phyloP scores from a whole-genome alignment of 257 asterid species.

The Solanum pennellii region DNA sequence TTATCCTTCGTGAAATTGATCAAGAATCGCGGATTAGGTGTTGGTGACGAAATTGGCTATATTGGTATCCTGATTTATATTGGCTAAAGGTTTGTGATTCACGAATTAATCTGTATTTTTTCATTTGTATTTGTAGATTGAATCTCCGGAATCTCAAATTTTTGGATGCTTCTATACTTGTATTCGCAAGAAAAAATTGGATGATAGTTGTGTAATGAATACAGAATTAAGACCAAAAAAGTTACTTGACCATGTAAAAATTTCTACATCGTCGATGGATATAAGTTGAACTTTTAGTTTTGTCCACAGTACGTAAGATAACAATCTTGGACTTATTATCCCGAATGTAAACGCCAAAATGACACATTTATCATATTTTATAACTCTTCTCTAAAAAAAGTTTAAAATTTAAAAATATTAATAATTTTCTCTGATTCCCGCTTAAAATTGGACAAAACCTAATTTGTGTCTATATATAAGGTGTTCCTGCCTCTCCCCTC shows the following conservation, averaged over 20 bases:
- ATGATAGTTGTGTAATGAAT: neutral
- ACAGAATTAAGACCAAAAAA: neutral
- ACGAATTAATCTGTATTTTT: neutral
- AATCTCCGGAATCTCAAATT: neutral
- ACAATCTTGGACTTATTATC: too few species aligned
- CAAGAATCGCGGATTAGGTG: neutral
- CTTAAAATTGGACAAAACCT: neutral
- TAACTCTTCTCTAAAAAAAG: too few species aligned
- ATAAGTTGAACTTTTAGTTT: too few species aligned
- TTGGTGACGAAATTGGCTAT: slow-evolving; percentile 30
- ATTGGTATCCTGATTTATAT: slow-evolving; percentile 21
- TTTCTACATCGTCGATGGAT: too few species aligned
- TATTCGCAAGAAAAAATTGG: neutral
- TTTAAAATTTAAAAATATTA: too few species aligned
- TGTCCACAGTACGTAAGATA: too few species aligned
- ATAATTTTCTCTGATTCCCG: neutral
- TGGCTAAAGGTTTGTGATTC: neutral
- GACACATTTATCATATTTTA: too few species aligned
- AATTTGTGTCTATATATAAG: too few species aligned
- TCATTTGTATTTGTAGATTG: too few species aligned
- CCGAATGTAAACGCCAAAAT: too few species aligned
- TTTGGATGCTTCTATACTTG: neutral
- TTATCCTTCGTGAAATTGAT: slow-evolving; percentile 23
- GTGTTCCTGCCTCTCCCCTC: neutral
- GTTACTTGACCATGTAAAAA: too few species aligned